Conservation (phyloP, 495 filamentous ascomycete species). For the Venustampulla echinocandica region DNA sequence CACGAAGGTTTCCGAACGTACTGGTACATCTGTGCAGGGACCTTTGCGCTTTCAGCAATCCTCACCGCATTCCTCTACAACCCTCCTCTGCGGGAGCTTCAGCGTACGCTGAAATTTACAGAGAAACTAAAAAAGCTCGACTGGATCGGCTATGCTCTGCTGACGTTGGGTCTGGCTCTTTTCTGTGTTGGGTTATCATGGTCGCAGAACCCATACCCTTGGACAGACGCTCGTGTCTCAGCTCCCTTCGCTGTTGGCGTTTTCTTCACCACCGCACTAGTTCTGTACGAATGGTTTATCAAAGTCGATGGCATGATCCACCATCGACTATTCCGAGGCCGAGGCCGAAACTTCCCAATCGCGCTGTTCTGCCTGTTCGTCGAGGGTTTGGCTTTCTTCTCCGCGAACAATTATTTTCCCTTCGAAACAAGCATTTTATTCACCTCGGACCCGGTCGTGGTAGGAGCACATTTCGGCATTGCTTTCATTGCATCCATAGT, state of each 20-base stretch:
- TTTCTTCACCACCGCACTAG: slow-evolving; percentile 11
- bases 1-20: slow-evolving; percentile 26
- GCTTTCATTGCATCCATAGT: slow-evolving; percentile 19
- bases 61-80: slow-evolving; percentile 23
- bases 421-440: slow-evolving; percentile 26
- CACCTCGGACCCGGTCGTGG: slow-evolving; percentile 23
- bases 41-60: slow-evolving; percentile 17
- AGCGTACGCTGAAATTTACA: slow-evolving; percentile 11
- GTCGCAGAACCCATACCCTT: slow-evolving; percentile 29
- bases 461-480: slow-evolving; percentile 23
- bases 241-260: slow-evolving; percentile 27
- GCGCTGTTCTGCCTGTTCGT: slow-evolving; percentile 24
- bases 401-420: slow-evolving; percentile 31
- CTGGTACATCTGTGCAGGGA: slow-evolving; percentile 24
- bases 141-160: slow-evolving; percentile 28
- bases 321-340: slow-evolving; percentile 26
- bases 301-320: slow-evolving; percentile 33
- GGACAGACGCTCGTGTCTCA: slow-evolving; percentile 24
- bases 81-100: slow-evolving; percentile 15
- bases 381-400: slow-evolving; percentile 31
- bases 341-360: slow-evolving; percentile 28
- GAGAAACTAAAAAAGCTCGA: slow-evolving; percentile 28
- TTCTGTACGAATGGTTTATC: slow-evolving; percentile 23
- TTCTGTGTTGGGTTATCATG: slow-evolving; percentile 29
- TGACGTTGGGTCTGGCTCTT: slow-evolving; percentile 24